Conservation (phyloP, 495 filamentous ascomycete genomes). For the Lasiosphaeria ovina region DNA sequence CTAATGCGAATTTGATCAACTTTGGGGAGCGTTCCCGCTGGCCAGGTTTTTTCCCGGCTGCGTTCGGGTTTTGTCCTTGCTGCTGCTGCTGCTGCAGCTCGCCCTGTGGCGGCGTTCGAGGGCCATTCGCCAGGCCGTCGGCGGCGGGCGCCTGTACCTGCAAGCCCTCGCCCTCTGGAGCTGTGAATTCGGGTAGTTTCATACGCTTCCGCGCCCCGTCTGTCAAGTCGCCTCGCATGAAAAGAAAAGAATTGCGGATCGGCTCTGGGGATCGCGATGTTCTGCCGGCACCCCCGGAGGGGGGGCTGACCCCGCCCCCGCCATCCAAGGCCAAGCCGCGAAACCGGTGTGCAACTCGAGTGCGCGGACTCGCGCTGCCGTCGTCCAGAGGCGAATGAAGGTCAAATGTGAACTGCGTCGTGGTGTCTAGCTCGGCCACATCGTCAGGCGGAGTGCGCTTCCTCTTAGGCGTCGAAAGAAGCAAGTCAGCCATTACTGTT, state of each 20-base stretch:
- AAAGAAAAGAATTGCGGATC: constrained; percentile 9
- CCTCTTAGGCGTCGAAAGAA: constrained; percentile 46
- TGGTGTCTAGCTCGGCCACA: constrained; percentile 18
- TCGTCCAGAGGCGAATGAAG: constrained; percentile 32
- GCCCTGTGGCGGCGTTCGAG: background rate
- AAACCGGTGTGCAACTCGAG: constrained; percentile 62
- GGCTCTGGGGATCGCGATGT: constrained; percentile 22
- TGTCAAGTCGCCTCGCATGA: constrained; percentile 27
- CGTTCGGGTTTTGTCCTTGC: background rate
- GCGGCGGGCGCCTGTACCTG: background rate
- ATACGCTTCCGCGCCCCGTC: constrained; percentile 37
- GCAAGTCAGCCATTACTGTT: constrained; percentile 26
- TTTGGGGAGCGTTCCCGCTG: constrained; percentile 5
- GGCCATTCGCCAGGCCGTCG: background rate
- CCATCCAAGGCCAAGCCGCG: constrained; percentile 58
- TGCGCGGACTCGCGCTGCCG: constrained; percentile 56
- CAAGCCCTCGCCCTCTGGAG: constrained; percentile 16
- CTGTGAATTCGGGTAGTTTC: constrained; percentile 31
- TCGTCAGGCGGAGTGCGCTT: constrained; percentile 40
- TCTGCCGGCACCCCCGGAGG: constrained; percentile 30
- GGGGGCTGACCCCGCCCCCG: constrained; percentile 38
- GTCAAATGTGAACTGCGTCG: constrained; percentile 38
- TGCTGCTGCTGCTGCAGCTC: background rate
- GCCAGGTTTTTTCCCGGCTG: background rate
- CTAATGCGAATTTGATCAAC: constrained; percentile 23